These are phyloP conservation scores for Acacia acuminata DNA, from an alignment of 306 rosid species.

Conservation along the genomic window DNA sequence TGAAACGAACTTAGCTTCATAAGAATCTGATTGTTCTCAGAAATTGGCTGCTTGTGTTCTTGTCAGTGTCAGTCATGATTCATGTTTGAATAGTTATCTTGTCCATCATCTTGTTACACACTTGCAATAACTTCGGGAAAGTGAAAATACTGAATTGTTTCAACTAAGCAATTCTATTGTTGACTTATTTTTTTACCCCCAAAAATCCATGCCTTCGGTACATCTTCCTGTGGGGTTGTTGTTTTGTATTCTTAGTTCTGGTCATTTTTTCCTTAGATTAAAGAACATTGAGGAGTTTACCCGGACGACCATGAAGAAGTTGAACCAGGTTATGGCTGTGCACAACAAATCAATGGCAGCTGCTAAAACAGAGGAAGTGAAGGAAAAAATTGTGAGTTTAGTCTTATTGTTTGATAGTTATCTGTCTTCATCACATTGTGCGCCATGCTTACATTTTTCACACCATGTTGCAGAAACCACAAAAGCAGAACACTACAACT, in stretches of 20 bases:
- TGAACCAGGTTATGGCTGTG: conserved; percentile 97
- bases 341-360: conserved; percentile 90
- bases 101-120: background rate
- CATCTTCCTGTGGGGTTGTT: background rate
- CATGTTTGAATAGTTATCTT: background rate
- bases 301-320: conserved; percentile 88
- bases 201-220: background rate
- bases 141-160: conserved; percentile 26
- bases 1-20: background rate
- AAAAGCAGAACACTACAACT: conserved; percentile 88
- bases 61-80: background rate
- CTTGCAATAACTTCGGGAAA: background rate
- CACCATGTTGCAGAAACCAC: conserved; percentile 67
- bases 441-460: conserved; percentile 15
- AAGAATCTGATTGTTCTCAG: background rate
- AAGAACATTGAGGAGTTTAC: conserved; percentile 84
- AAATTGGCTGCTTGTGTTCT: background rate
- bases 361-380: conserved; percentile 94
- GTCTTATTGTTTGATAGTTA: conserved; percentile 19
- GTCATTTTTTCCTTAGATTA: conserved; percentile 53
- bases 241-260: background rate
- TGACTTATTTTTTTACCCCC: background rate
- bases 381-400: conserved; percentile 74
- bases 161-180: background rate
- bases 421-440: background rate